A percentile compares a stretch with the other conserved stretches of the same genome.
Conservation (phyloP, 1,139 yeast genomes). For the Kurtzmaniella natalensis region DNA sequence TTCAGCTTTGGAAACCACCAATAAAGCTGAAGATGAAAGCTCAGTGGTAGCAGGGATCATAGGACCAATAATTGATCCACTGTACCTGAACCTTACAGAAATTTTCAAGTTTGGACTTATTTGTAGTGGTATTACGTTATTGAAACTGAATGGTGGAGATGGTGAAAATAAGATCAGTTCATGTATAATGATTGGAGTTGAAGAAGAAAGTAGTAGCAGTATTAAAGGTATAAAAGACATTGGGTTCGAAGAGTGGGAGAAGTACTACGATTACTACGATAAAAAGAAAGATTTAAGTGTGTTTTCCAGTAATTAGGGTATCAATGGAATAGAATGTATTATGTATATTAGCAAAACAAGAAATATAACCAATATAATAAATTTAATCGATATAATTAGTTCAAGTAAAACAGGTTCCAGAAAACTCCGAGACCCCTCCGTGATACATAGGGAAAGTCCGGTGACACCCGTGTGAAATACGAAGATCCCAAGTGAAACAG, state of each 20-base stretch:
- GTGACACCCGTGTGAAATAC: too few species aligned
- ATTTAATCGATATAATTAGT: too few species aligned
- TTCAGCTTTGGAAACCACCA: conserved; percentile 18
- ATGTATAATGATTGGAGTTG: conserved; percentile 38
- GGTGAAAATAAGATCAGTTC: conserved; percentile 22
- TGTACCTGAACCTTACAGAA: conserved; percentile 50
- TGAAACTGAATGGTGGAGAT: conserved; percentile 35
- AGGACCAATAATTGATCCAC: conserved; percentile 54
- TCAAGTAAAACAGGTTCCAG: too few species aligned
- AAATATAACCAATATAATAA: too few species aligned
- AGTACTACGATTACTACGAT: conserved; percentile 37
- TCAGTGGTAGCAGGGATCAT: conserved; percentile 49
- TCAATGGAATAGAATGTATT: too few species aligned
- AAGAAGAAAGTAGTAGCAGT: conserved; percentile 29
- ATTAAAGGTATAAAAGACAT: conserved; percentile 36
- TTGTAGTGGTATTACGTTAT: conserved; percentile 54
- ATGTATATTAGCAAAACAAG: too few species aligned
- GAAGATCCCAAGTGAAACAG: too few species aligned
- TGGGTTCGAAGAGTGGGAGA: conserved; percentile 41
- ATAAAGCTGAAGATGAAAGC: conserved; percentile 4
- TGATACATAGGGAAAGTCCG: too few species aligned
- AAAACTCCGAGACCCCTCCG: too few species aligned
- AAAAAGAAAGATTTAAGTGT: conserved; percentile 10
- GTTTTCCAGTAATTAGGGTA: background rate
- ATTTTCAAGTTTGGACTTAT: conserved; percentile 56